Evolutionary conservation across 129 eudicot genomes (phyloP).

Genomic region (Ambrosia artemisiifolia): DNA sequence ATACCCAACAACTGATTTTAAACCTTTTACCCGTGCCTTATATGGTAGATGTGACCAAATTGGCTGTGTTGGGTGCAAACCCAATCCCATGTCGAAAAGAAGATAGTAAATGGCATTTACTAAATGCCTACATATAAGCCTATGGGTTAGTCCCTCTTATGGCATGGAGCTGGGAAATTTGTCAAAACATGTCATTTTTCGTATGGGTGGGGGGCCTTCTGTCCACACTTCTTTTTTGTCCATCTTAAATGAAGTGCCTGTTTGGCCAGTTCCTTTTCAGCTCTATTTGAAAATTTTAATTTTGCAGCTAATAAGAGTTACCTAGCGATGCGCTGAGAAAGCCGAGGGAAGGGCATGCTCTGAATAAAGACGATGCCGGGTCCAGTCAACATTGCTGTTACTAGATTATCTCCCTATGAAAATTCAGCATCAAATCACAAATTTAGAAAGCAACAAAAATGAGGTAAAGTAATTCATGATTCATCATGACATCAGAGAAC

Average conservation of each 20-base stretch:
- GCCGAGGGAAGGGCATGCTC: conserved; percentile 89
- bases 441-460: conserved; percentile 6
- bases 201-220: neutral
- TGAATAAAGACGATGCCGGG: conserved; percentile 97
- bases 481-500: neutral
- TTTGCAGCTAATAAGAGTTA: conserved; percentile 17
- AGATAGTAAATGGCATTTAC: no score
- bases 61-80: neutral
- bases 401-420: conserved; percentile 73
- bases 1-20: neutral
- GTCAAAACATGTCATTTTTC: neutral
- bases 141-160: no score
- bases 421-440: neutral
- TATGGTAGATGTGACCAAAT: neutral
- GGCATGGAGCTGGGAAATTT: neutral
- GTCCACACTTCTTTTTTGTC: neutral
- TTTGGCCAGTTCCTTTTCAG: neutral
- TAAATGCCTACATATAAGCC: neutral
- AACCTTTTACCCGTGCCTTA: neutral
- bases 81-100: neutral
- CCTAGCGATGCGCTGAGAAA: conserved; percentile 98
- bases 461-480: neutral
- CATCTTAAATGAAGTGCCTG: no score
- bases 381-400: conserved; percentile 85
- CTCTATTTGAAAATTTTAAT: neutral